These are phyloP conservation scores for Fraxinus angustifolia DNA, from an alignment of 305 asterid genomes.

Conservation along the genomic window DNA sequence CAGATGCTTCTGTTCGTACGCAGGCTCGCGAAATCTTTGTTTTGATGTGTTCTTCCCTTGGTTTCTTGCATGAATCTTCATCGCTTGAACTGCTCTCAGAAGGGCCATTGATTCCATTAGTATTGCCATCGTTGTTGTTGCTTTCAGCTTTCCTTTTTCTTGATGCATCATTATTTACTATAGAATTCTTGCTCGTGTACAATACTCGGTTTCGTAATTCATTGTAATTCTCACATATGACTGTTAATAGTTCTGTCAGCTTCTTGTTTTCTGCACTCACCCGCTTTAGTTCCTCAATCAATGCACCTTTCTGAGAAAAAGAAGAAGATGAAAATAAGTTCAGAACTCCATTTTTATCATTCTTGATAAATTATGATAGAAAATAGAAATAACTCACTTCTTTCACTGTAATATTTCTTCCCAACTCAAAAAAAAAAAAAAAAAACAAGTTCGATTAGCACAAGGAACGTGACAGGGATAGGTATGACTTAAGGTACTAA, in stretches of 20 bases:
- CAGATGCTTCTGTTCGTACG: constrained; percentile 64
- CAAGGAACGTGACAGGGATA: neutral
- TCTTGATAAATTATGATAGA: neutral
- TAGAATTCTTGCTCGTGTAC: constrained; percentile 43
- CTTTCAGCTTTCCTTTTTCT: constrained; percentile 45
- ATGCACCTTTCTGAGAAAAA: constrained; percentile 47
- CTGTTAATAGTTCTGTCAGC: constrained; percentile 57
- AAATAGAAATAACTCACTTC: constrained; percentile 35
- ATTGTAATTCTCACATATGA: constrained; percentile 70
- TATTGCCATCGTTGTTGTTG: neutral
- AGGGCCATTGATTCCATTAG: constrained; percentile 24
- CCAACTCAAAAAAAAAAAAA: constrained; percentile 26
- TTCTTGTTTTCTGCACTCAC: constrained; percentile 74
- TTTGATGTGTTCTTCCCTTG: constrained; percentile 49
- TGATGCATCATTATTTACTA: constrained; percentile 27
- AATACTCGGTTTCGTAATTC: constrained; percentile 48
- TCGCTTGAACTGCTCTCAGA: constrained; percentile 78
- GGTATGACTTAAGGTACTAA: neutral
- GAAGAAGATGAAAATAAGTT: neutral
- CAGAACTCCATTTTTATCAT: neutral
- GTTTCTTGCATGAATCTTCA: constrained; percentile 70
- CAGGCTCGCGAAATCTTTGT: constrained; percentile 53
- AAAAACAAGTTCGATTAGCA: neutral
- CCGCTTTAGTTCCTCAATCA: constrained; percentile 66
- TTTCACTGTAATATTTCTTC: constrained; percentile 31